These are phyloP conservation scores for Aphanomyces invadans DNA, from an alignment of 352 stramenopile genomes.

Conservation along the genomic window DNA sequence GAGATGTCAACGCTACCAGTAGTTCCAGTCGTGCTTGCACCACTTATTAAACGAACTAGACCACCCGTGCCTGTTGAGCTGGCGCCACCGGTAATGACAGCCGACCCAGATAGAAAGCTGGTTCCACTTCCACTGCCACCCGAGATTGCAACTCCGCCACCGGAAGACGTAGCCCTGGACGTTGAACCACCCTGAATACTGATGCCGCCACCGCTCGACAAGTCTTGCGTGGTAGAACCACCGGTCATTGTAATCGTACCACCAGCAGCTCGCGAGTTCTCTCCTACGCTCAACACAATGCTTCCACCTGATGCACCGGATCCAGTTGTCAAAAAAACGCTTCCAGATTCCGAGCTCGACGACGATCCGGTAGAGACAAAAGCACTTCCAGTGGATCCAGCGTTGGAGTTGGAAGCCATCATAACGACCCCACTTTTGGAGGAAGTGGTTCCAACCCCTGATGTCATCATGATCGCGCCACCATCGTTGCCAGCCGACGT, in stretches of 20 bases:
- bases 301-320: constrained; percentile 2
- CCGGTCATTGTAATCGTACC: not conserved
- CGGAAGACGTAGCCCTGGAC: not conserved
- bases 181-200: not conserved
- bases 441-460: constrained; percentile 39
- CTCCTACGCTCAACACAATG: constrained; percentile 6
- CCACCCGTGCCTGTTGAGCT: not conserved
- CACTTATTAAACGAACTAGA: not conserved
- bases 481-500: constrained; percentile 29
- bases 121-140: constrained; percentile 21
- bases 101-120: not conserved
- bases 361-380: constrained; percentile 16
- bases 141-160: constrained; percentile 26
- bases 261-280: constrained; percentile 2
- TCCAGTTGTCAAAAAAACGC: constrained; percentile 8
- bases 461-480: constrained; percentile 33
- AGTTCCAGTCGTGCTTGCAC: constrained; percentile 23
- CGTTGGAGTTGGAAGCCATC: constrained; percentile 8
- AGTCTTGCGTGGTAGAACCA: not conserved
- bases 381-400: constrained; percentile 4
- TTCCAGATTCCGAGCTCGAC: not conserved
- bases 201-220: not conserved
- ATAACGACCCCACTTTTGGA: constrained; percentile 27
- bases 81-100: not conserved
- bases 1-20: constrained; percentile 41